Base-by-base conservation (phyloP, 805 yeast genomes). In the Jamesozyma gamospora region DNA sequence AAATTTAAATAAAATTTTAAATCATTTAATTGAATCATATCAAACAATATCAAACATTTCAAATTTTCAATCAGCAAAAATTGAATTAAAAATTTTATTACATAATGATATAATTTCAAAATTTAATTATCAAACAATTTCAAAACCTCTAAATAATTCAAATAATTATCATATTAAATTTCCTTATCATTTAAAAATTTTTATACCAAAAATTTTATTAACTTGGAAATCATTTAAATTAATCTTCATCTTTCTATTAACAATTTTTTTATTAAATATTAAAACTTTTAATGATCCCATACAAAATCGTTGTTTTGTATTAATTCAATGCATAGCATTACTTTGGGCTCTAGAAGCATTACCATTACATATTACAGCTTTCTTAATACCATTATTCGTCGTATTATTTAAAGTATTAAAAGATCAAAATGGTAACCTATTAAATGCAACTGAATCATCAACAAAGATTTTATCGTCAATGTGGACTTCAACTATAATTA, bases 91-190 rank as follows among this genome's bases (percentile, higher is more conserved):
- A 41, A 69, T 78, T 2, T 75, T 71, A 45, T 64, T 90, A 46
- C 73, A 95, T 43, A 96, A 90, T 52, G 94, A 87, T 57, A 83
- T 88, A 35, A 95, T 88, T 15, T 90, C 95, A 94, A 96, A 88
- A 63, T 74, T 97, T 62, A 50, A 25, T 38, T 48, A 21, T 63
- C 63, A 28, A 62, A 63, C 4, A 48, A 49, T 13, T 32, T 41
- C n/a, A n/a, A n/a, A n/a, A n/a, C n/a, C n/a, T n/a, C n/a, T n/a
- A n/a, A n/a, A n/a, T n/a, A n/a, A n/a, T n/a, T n/a, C n/a, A n/a
- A n/a, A n/a, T n/a, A n/a, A n/a, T n/a, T n/a, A n/a, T n/a, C n/a
- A n/a, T n/a, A n/a, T n/a, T n/a, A n/a, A n/a, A 10, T 26, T 11
- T 32, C 18, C 14, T 28, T 33, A 24, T 34, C 36, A 34, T 33